Conservation (phyloP, 2,329 filamentous ascomycete species). For the Fusarium protoensiforme region DNA sequence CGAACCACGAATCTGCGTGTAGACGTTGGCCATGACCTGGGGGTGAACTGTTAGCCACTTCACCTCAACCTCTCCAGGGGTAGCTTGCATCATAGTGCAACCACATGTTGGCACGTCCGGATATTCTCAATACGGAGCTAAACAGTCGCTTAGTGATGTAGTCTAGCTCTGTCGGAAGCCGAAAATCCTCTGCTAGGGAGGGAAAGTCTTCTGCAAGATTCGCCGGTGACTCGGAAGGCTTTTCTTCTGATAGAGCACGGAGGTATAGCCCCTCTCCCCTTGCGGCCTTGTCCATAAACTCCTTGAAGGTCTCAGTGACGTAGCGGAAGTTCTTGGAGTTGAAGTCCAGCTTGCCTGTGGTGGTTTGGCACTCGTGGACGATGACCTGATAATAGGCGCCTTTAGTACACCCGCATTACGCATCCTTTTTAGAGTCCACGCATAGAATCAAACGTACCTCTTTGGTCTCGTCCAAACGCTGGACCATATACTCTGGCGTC, state of each 20-base stretch:
- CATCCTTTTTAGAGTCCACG: not conserved
- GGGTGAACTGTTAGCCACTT: not conserved
- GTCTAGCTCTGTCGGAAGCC: conserved; percentile 70
- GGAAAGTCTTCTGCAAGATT: conserved; percentile 79
- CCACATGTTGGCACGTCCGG: conserved; percentile 87
- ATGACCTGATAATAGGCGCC: conserved; percentile 63
- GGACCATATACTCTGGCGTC: conserved; percentile 75
- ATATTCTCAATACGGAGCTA: conserved; percentile 83
- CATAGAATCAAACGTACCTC: conserved; percentile 57
- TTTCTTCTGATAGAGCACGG: conserved; percentile 77
- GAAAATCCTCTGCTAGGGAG: conserved; percentile 74
- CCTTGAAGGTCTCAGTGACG: conserved; percentile 72
- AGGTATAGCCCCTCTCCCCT: conserved; percentile 76
- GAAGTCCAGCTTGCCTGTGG: conserved; percentile 78
- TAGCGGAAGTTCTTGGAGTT: conserved; percentile 86
- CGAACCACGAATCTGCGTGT: conserved; percentile 80
- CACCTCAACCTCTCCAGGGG: not conserved
- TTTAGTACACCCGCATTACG: conserved; percentile 2
- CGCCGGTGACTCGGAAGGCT: conserved; percentile 77
- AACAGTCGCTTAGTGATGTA: conserved; percentile 73
- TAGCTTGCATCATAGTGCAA: conserved; percentile 81
- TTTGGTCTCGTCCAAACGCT: conserved; percentile 69
- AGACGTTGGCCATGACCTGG: conserved; percentile 86
- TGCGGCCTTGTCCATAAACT: conserved; percentile 71
- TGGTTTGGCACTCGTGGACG: conserved; percentile 72